These are phyloP conservation scores for Monascus purpureus DNA, from an alignment of 495 filamentous ascomycete genomes.

Conservation along the genomic window DNA sequence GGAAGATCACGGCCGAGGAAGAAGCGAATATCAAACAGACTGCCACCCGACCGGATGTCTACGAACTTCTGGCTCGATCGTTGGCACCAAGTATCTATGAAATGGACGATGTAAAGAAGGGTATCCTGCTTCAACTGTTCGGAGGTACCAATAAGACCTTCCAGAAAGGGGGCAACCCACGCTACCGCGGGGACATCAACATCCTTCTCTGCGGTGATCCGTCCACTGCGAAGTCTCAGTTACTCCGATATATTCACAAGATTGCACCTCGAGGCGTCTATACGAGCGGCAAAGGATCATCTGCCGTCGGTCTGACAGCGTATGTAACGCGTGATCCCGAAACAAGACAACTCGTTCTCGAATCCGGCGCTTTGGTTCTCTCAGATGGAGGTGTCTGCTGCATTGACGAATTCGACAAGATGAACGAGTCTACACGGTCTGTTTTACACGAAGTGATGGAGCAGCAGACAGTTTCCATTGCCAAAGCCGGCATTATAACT, in stretches of 20 bases:
- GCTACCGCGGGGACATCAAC: slow-evolving; percentile 95
- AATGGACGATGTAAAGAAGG: slow-evolving; percentile 98
- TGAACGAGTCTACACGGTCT: slow-evolving; percentile 90
- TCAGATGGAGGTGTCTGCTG: slow-evolving; percentile 96
- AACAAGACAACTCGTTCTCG: slow-evolving; percentile 86
- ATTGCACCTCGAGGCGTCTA: slow-evolving; percentile 96
- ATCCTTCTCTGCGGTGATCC: slow-evolving; percentile 93
- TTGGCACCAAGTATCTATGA: slow-evolving; percentile 93
- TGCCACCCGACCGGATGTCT: slow-evolving; percentile 71
- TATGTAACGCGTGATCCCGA: slow-evolving; percentile 94
- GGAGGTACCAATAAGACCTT: slow-evolving; percentile 98
- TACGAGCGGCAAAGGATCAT: slow-evolving; percentile 93
- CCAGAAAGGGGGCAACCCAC: slow-evolving; percentile 88
- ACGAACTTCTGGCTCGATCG: slow-evolving; percentile 84
- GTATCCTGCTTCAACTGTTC: slow-evolving; percentile 89
- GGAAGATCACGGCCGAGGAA: slow-evolving; percentile 80
- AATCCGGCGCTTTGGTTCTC: slow-evolving; percentile 88
- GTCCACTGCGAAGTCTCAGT: slow-evolving; percentile 88
- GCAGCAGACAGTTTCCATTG: slow-evolving; percentile 96
- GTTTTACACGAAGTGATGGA: slow-evolving; percentile 99
- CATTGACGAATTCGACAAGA: slow-evolving; percentile 99
- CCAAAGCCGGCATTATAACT: slow-evolving; percentile 97
- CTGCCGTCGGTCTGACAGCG: slow-evolving; percentile 94
- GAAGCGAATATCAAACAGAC: slow-evolving; percentile 78
- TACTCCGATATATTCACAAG: slow-evolving; percentile 89